Evolutionary conservation across 2,329 filamentous ascomycete genomes (phyloP).

Genomic region (Fusarium longipes): DNA sequence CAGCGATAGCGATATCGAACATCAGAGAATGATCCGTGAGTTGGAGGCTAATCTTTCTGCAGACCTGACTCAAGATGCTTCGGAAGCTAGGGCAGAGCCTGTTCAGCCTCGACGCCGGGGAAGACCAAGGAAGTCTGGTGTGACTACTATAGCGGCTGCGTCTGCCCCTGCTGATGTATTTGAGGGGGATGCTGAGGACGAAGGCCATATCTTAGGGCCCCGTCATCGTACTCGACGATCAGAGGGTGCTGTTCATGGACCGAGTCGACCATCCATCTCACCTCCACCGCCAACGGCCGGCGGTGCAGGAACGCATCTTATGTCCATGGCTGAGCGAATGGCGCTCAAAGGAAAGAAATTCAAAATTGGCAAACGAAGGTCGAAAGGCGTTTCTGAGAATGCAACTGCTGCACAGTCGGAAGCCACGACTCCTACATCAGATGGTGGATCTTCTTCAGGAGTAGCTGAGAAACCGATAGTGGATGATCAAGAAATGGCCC

Average conservation of each 20-base stretch:
- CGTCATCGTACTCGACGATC: slow-evolving; percentile 43
- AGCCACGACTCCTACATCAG: slow-evolving; percentile 1
- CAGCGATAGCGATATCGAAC: slow-evolving; percentile 25
- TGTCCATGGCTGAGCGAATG: slow-evolving; percentile 70
- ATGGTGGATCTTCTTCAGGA: neutral
- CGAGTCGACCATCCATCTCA: slow-evolving; percentile 6
- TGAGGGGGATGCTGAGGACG: neutral
- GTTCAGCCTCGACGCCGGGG: slow-evolving; percentile 38
- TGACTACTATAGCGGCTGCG: slow-evolving; percentile 43
- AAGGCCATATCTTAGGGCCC: slow-evolving; percentile 26
- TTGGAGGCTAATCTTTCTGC: slow-evolving; percentile 32
- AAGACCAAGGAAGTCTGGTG: slow-evolving; percentile 45
- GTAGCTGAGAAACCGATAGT: neutral
- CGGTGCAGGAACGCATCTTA: slow-evolving; percentile 49
- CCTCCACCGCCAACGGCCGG: slow-evolving; percentile 5
- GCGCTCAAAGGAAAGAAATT: slow-evolving; percentile 64
- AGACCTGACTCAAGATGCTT: slow-evolving; percentile 23
- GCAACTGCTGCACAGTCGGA: slow-evolving; percentile 10
- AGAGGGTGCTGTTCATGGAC: slow-evolving; percentile 17
- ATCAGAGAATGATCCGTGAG: slow-evolving; percentile 32
- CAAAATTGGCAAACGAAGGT: slow-evolving; percentile 59
- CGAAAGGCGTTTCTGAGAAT: slow-evolving; percentile 7
- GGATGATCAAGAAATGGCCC: neutral
- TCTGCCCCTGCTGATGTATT: slow-evolving; percentile 7
- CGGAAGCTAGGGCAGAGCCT: slow-evolving; percentile 1